These are phyloP conservation scores for Suillus subalutaceus DNA, from an alignment of 768 basidiomycete species.

Conservation along the genomic window DNA sequence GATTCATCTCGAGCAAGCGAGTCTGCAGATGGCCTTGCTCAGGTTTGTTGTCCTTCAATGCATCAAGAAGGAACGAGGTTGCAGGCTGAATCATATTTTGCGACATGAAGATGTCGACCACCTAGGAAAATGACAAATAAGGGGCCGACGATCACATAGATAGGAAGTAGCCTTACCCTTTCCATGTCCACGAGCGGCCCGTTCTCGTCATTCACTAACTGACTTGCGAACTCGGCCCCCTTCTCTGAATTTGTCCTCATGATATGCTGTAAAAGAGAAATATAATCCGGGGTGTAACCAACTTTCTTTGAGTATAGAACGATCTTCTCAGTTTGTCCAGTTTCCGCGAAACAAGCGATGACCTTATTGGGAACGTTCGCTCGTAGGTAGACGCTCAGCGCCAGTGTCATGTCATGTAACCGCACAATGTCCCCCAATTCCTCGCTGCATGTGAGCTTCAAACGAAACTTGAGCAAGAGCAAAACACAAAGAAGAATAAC, in stretches of 20 bases:
- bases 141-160: slow-evolving; percentile 1
- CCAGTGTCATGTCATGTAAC: slow-evolving; percentile 93
- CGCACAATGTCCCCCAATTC: slow-evolving; percentile 98
- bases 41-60: slow-evolving; percentile 96
- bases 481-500: slow-evolving; percentile 7
- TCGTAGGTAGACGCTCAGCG: slow-evolving; percentile 94
- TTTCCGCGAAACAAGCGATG: slow-evolving; percentile 98
- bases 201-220: slow-evolving; percentile 89
- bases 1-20: slow-evolving; percentile 95
- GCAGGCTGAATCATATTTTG: slow-evolving; percentile 99
- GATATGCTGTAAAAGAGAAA: slow-evolving; percentile 89
- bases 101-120: slow-evolving; percentile 99
- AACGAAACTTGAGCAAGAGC: slow-evolving; percentile 4
- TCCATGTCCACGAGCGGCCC: slow-evolving; percentile 95
- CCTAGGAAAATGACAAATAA: slow-evolving; percentile 42
- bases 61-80: slow-evolving; percentile 96
- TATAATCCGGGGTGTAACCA: slow-evolving; percentile 90
- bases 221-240: slow-evolving; percentile 96
- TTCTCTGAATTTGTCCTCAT: slow-evolving; percentile 97
- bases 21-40: slow-evolving; percentile 97
- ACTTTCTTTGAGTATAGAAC: slow-evolving; percentile 98
- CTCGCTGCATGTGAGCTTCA: slow-evolving; percentile 94
- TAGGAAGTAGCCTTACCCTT: slow-evolving; percentile 51
- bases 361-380: slow-evolving; percentile 99
- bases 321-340: slow-evolving; percentile 98